Evolutionary conservation across 2,329 filamentous ascomycete genomes (phyloP).

Genomic region (Colletotrichum spaethianum): DNA sequence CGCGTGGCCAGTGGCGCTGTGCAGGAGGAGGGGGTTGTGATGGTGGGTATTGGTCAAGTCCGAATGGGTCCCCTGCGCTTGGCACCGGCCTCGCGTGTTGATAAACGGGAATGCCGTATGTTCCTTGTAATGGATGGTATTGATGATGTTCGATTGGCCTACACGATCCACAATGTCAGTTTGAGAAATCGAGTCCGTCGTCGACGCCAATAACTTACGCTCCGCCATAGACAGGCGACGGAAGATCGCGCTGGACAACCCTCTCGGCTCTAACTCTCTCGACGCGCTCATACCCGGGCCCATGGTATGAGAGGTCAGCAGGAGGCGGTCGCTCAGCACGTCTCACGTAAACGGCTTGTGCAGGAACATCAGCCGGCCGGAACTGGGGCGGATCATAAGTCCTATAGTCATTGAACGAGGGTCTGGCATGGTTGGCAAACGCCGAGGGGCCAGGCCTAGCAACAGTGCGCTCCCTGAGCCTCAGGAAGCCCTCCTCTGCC

Average conservation of each 20-base stretch:
- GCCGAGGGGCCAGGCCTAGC: not conserved
- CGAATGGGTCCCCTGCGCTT: not conserved
- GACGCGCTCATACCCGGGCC: not conserved
- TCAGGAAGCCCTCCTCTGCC: constrained; percentile 34
- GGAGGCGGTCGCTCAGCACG: constrained; percentile 9
- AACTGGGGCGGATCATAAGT: not conserved
- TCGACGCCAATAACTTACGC: constrained; percentile 19
- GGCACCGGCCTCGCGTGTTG: constrained; percentile 14
- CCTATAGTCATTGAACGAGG: not conserved
- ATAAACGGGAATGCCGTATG: constrained; percentile 28
- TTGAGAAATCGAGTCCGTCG: not conserved
- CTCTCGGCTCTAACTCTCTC: constrained; percentile 1
- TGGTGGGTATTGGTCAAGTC: constrained; percentile 38
- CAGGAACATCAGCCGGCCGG: constrained; percentile 4
- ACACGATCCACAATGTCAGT: not conserved
- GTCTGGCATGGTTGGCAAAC: not conserved
- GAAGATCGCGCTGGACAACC: constrained; percentile 12
- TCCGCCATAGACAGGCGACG: constrained; percentile 2
- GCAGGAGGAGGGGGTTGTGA: constrained; percentile 36
- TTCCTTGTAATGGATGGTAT: constrained; percentile 43
- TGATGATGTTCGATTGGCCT: constrained; percentile 12
- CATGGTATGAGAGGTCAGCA: constrained; percentile 9
- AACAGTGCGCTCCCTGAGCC: constrained; percentile 30
- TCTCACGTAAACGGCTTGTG: constrained; percentile 33
- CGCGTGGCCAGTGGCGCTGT: constrained; percentile 43